phyloP scores from a whole-genome alignment of 2,329 filamentous ascomycete genomes.

The Hymenoscyphus albidus region DNA sequence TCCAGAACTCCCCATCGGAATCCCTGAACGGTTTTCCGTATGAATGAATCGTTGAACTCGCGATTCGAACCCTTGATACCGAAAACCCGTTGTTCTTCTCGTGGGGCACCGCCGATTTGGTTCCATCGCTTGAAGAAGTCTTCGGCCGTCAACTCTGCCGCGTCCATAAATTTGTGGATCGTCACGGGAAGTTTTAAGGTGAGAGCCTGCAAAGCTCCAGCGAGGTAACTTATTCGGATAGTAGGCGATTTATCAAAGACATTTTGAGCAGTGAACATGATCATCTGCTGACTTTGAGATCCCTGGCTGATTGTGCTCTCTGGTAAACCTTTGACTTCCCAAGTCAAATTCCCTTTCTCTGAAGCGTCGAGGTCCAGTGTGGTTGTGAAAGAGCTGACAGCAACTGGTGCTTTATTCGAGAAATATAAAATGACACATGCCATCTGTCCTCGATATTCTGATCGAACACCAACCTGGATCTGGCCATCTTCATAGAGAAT shows the following conservation, averaged over 20 bases:
- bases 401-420: constrained; percentile 82
- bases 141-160: constrained; percentile 77
- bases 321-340: constrained; percentile 84
- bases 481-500: constrained; percentile 94
- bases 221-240: constrained; percentile 89
- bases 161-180: constrained; percentile 95
- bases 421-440: constrained; percentile 96
- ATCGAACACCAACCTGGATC: constrained; percentile 85
- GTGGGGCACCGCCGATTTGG: constrained; percentile 84
- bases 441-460: constrained; percentile 92
- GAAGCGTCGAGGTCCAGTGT: constrained; percentile 76
- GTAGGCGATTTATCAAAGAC: constrained; percentile 84
- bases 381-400: constrained; percentile 89
- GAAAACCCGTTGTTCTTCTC: constrained; percentile 88
- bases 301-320: constrained; percentile 74
- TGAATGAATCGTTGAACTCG: constrained; percentile 67
- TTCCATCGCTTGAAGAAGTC: constrained; percentile 99
- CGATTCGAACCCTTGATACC: constrained; percentile 54
- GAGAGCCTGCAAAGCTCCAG: constrained; percentile 86
- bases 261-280: constrained; percentile 85
- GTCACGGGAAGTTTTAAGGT: constrained; percentile 86
- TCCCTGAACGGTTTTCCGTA: constrained; percentile 70
- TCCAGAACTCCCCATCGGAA: constrained; percentile 87
- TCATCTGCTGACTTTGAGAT: constrained; percentile 83
- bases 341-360: constrained; percentile 65